Evolutionary conservation across 441 rosid species (phyloP).

Genomic region (Arabidopsis lyrata): DNA sequence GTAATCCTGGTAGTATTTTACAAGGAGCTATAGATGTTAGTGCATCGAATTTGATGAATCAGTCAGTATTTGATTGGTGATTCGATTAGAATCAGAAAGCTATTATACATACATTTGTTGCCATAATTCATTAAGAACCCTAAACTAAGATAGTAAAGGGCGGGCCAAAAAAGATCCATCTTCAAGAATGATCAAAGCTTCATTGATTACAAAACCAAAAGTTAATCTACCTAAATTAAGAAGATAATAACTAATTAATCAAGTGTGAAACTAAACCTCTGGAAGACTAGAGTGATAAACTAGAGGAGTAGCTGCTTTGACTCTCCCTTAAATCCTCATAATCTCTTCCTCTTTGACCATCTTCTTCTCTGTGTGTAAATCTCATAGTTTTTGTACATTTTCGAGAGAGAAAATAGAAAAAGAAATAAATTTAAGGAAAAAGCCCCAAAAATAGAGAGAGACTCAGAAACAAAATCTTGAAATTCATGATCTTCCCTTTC

Average conservation of each 20-base stretch:
- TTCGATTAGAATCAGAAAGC: background rate
- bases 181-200: background rate
- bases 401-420: background rate
- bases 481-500: conserved; percentile 12
- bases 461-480: conserved; percentile 26
- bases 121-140: background rate
- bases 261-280: too few relatives aligned
- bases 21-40: background rate
- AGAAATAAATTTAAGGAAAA: background rate
- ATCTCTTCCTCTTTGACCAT: conserved; percentile 3
- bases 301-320: background rate
- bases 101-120: background rate
- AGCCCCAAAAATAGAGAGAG: conserved; percentile 20
- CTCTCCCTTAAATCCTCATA: background rate
- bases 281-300: too few relatives aligned
- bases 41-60: background rate
- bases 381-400: background rate
- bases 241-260: background rate
- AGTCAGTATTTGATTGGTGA: background rate
- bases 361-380: background rate
- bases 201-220: background rate
- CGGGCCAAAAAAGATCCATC: background rate
- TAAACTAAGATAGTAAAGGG: background rate
- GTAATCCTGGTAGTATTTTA: background rate
- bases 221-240: background rate